Base-by-base conservation (phyloP, 164 flowering plant genomes). In the Vitis amurensis region DNA sequence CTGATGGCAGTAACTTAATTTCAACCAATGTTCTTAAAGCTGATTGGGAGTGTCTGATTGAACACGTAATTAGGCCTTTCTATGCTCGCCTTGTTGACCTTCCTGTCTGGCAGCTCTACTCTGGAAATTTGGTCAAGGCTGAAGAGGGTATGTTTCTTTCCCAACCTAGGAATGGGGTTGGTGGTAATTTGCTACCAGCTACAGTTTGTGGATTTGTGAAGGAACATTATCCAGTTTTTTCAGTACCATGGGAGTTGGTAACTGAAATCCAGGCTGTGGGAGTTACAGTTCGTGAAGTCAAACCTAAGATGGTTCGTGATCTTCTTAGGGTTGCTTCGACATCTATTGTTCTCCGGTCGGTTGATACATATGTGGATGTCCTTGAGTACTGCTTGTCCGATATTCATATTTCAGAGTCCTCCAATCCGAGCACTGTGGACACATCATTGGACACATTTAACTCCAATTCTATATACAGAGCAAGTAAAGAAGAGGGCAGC, bases 121-220 rank as follows among this genome's bases (percentile, higher is more conserved):
- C 96, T 3, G 99, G 99, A 69, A 88, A 77, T 56, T 62, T 88
- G 50, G 99, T 91, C 50, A 95, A 88, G 86, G 94, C 92, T 51
- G 88, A 83, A 59, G 96, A 95, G 66, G 99, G 99, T 49, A 95
- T 95, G 99, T 95, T 95, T 82, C 94, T 95, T 74, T 82, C 97
- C 27, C 96, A 93, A 64, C 94, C 96, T 68, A 89, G 92, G 59
- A 85, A 71, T 86, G 86, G 77, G 49, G 80, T 77, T 47, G 83
- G 80, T 73, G 89, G 81, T 70, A 83, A 74, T 78, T 73, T 88
- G 78, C 89, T 88, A 17, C 97, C 98, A 8, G 86, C 87, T 66
- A 82, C 97, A 30, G 97, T 95, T 73, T 91, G 95, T 70, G 81
- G 83, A 74, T 95, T 91, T 77, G 96, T 95, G 53, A 95, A 91